Base-by-base conservation (phyloP, 1,284 basidiomycete species). In the Sporisorium graminicola region DNA sequence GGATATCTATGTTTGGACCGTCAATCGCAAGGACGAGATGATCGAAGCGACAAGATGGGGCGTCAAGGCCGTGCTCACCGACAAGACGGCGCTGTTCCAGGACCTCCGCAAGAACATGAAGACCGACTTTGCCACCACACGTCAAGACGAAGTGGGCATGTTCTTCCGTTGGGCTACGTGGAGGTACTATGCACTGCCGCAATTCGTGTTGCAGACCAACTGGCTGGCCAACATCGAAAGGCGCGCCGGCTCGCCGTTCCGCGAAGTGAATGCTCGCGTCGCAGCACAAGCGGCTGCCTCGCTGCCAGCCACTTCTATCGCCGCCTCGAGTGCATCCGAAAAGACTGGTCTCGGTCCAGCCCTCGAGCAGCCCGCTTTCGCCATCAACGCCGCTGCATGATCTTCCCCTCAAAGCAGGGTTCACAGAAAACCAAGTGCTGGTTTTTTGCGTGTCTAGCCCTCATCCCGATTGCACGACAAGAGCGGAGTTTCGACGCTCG, bases 31-130 rank as follows among this genome's bases (percentile, higher is more conserved):
- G 12, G 90, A 91, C 67, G 92, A 96, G 85, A 98, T 99, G 95
- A 92, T 96, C 88, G 93, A 98, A 90, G 94, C 94, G 68, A 92
- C 92, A 20, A 89, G 94, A 76, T 98, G 95, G 96, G 93, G 91
- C 68, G 92, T 94, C 22, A 90, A 92, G 81, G 94, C 91, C 12
- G 93, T 99, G 77, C 89, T 99, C 73, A 96, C 94, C 5, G 96
- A 99, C 80, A 87, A 87, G 65, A 94, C 94, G 6, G 89, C 90
- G 79, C 90, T 89, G 4, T 94, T 93, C 90, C 87, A 95, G 35
- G 89, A 91, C 54, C 84, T 96, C 74, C 90, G 94, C 50, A 86
- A 88, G 24, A 89, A 90, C 44, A 87, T 95, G 58, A 62, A 52
- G 14, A 55, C 46, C 27, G 77, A 83, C 53, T 83, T 75, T 53